Evolutionary conservation across 2,329 filamentous ascomycete genomes (phyloP).

Genomic region (Biscogniauxia sp.): DNA sequence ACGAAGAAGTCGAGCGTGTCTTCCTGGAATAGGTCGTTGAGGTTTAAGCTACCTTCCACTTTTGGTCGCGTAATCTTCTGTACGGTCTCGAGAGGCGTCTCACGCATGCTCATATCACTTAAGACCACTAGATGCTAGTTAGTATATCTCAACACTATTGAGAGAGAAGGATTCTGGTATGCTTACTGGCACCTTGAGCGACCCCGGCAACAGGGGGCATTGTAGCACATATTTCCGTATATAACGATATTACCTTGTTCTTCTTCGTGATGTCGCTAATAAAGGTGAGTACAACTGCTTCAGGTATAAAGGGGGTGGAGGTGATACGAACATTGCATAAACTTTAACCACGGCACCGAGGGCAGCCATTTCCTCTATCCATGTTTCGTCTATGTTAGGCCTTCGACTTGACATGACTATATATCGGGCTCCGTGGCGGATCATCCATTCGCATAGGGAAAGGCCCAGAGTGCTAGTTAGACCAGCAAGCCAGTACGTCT

Average conservation of each 20-base stretch:
- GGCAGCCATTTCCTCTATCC: constrained; percentile 21
- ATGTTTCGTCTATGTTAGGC: constrained; percentile 31
- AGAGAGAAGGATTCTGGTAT: not conserved
- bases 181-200: not conserved
- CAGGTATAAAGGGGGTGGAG: not conserved
- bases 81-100: not conserved
- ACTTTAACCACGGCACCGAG: constrained; percentile 7
- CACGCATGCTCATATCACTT: not conserved
- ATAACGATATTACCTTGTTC: not conserved
- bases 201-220: not conserved
- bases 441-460: constrained; percentile 41
- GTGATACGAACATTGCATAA: not conserved
- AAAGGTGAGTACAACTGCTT: not conserved
- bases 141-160: not conserved
- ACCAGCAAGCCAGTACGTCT: constrained; percentile 2
- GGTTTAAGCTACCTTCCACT: constrained; percentile 20
- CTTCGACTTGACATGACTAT: constrained; percentile 27
- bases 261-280: not conserved
- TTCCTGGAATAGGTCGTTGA: constrained; percentile 21
- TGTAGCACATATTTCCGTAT: not conserved
- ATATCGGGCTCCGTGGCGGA: constrained; percentile 5
- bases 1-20: constrained; percentile 27
- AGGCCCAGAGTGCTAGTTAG: constrained; percentile 1
- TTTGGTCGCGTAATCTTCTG: constrained; percentile 17
- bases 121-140: not conserved